A percentile compares a stretch with the other conserved stretches of the same genome.
Conservation (phyloP, 2,329 filamentous ascomycete genomes). For the Arthrobotrys entomopaga region DNA sequence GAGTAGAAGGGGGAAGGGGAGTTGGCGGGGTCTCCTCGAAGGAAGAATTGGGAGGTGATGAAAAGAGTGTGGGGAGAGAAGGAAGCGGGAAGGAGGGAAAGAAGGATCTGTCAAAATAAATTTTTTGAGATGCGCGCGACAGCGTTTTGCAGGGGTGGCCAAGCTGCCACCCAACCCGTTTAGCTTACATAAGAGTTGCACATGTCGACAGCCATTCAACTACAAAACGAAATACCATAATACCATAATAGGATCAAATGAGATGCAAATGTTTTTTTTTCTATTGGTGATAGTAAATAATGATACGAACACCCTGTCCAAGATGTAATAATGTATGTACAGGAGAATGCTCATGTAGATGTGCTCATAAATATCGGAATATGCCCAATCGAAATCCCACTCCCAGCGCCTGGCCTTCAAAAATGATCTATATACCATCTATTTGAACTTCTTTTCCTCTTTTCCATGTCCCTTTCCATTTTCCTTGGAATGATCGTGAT, state of each 20-base stretch:
- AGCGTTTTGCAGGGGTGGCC: background rate
- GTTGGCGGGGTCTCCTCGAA: background rate
- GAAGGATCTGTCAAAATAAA: constrained; percentile 29
- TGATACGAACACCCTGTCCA: background rate
- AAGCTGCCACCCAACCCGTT: constrained; percentile 5
- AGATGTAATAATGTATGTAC: background rate
- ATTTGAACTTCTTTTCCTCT: constrained; percentile 42
- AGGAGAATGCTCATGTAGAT: background rate
- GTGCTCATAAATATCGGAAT: background rate
- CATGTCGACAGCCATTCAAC: no score
- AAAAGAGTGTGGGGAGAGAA: constrained; percentile 12
- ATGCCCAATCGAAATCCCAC: constrained; percentile 3
- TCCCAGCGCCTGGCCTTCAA: background rate
- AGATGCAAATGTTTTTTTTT: background rate
- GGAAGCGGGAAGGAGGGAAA: background rate
- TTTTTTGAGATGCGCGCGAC: constrained; percentile 42
- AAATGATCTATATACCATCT: constrained; percentile 15
- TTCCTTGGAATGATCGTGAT: constrained; percentile 8
- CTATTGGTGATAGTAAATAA: no score
- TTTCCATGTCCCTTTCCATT: constrained; percentile 51
- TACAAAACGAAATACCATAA: background rate
- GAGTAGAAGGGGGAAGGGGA: background rate
- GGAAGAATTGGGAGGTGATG: background rate
- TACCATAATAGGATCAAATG: background rate
- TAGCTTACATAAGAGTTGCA: no score